Percentiles rank a stretch among this genome's conserved stretches.
These are phyloP conservation scores for Pseudogymnoascus sp. DNA, from an alignment of 2,329 filamentous ascomycete genomes.

Conservation along the genomic window DNA sequence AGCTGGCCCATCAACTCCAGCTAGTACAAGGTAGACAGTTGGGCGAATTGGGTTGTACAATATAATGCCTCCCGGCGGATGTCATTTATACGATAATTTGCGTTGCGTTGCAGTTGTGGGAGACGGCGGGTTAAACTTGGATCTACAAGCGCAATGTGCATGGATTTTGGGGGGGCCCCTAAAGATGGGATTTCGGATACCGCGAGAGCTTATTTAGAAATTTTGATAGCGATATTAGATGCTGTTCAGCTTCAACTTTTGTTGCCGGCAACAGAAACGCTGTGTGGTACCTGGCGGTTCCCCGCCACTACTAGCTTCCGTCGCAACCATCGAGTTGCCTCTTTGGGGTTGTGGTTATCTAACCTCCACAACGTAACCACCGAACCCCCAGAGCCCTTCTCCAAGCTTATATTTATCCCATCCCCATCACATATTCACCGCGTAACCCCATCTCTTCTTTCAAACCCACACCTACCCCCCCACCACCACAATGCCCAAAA, in stretches of 20 bases:
- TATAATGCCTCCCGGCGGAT: background rate
- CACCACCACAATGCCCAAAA: background rate
- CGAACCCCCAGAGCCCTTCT: background rate
- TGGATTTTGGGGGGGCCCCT: background rate
- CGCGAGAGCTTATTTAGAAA: background rate
- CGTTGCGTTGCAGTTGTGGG: background rate
- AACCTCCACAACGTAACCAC: background rate
- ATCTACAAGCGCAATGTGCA: background rate
- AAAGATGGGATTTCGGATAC: background rate
- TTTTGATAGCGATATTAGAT: conserved; percentile 4
- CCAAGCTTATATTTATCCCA: background rate
- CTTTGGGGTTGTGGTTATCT: background rate
- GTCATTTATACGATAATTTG: conserved; percentile 2
- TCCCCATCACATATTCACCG: background rate
- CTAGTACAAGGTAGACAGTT: background rate
- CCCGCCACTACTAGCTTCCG: conserved; percentile 3
- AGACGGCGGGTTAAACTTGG: background rate
- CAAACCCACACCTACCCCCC: background rate
- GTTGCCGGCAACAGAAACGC: background rate
- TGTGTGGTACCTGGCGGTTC: background rate
- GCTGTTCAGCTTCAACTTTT: background rate
- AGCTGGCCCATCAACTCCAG: background rate
- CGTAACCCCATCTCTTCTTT: background rate
- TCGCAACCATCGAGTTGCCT: background rate
- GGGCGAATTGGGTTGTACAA: background rate